Base-by-base conservation (phyloP, 768 basidiomycete genomes). In the Tulasnella sp. region DNA sequence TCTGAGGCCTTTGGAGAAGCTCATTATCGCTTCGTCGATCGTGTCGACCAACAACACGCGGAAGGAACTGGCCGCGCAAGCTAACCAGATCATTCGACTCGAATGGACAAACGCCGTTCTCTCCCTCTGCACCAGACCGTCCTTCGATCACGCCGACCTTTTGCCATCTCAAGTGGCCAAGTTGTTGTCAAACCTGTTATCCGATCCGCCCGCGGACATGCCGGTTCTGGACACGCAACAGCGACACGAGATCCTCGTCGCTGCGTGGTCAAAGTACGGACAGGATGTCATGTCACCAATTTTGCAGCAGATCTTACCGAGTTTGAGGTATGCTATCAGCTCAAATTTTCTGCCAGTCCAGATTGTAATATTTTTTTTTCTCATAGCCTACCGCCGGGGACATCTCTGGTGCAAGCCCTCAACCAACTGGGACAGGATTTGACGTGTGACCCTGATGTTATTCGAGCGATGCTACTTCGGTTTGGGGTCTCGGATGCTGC, bases 101-200 rank as follows among this genome's bases (percentile, higher is more conserved):
- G 93, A 95, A 81, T 95, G 95, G 83, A 94, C 95, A 83, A 92
- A 91, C 80, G 94, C 94, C 5, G 88, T 92, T 24, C 84, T 92
- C 78, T 89, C 93, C 27, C 87, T 96, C 73, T 93, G 92, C 84
- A 93, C 94, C 27, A 91, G 90, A 74, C 92, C 93, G 18, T 92
- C 92, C 56, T 94, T 94, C 83, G 95, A 96, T 85, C 90, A 93
- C 83, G 92, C 92, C 68, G 93, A 94, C 85, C 87, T 96, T 80
- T 89, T 90, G 31, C 91, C 92, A 18, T 88, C 88, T 72, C 94
- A 95, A 83, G 88, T 94, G 80, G 89, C 91, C 81, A 93, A 94
- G 87, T 87, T 97, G 81, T 89, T 96, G 87, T 88, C 91, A 73
- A 95, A 95, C 84, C 87, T 96, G 80, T 88, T 97, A 81, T 92